Percentiles rank a stretch among this genome's conserved stretches.
These are phyloP conservation scores for Calonectria hawksworthii DNA, from an alignment of 2,329 filamentous ascomycete genomes.

Conservation along the genomic window DNA sequence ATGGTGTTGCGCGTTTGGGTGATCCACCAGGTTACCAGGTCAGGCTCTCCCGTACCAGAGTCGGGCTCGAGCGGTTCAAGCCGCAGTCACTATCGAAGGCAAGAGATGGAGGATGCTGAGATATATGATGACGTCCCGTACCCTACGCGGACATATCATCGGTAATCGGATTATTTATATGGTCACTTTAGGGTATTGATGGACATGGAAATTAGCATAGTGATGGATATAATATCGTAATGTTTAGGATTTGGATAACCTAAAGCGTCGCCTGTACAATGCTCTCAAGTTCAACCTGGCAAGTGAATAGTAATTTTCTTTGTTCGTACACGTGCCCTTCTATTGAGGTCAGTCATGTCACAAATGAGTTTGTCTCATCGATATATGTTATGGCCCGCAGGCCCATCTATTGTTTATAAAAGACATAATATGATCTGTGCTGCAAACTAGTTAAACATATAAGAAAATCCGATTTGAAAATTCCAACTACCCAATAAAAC, in stretches of 20 bases:
- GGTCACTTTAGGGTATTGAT: too few species aligned
- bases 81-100: not conserved
- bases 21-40: conserved; percentile 31
- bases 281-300: too few species aligned
- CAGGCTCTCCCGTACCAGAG: not conserved
- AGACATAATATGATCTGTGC: not conserved
- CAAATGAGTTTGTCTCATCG: too few species aligned
- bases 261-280: too few species aligned
- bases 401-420: too few species aligned
- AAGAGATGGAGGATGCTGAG: conserved; percentile 4
- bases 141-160: not conserved
- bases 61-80: not conserved
- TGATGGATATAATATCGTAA: not conserved
- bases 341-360: too few species aligned
- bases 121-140: not conserved
- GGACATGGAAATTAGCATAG: not conserved
- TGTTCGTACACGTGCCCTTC: too few species aligned
- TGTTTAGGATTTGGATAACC: not conserved
- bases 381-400: too few species aligned
- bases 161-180: not conserved
- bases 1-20: conserved; percentile 45
- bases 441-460: not conserved
- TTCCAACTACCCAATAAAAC: not conserved
- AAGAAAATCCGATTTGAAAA: not conserved
- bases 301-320: too few species aligned